Conservation (phyloP, 768 basidiomycete species). For the Auricularia sp. region DNA sequence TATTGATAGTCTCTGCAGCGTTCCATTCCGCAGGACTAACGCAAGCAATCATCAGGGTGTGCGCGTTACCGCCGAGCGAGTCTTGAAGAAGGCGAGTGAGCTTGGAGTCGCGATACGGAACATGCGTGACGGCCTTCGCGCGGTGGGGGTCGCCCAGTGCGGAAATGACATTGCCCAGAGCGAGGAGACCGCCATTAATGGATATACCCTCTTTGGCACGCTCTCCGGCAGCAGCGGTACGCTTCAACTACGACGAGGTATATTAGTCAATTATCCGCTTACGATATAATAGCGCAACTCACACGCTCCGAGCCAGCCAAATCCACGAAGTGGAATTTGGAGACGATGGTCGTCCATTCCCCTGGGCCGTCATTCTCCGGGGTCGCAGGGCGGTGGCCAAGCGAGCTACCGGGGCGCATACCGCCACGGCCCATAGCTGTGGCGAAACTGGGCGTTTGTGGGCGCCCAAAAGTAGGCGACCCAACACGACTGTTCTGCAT, state of each 20-base stretch:
- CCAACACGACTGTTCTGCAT: constrained; percentile 42
- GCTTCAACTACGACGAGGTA: constrained; percentile 58
- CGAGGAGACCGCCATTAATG: constrained; percentile 93
- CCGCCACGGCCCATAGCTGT: constrained; percentile 59
- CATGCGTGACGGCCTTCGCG: constrained; percentile 75
- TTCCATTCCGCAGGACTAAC: constrained; percentile 96
- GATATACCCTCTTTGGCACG: constrained; percentile 98
- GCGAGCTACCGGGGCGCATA: constrained; percentile 69
- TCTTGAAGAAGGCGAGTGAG: constrained; percentile 93
- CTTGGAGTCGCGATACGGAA: constrained; percentile 98
- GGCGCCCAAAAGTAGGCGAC: constrained; percentile 70
- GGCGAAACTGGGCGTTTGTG: constrained; percentile 70
- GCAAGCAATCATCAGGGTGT: constrained; percentile 98
- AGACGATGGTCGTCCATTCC: constrained; percentile 83
- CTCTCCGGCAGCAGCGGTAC: constrained; percentile 91
- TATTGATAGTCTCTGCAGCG: constrained; percentile 85
- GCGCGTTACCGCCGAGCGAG: constrained; percentile 92
- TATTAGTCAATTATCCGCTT: not conserved
- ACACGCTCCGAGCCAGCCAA: constrained; percentile 93
- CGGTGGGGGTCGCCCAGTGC: constrained; percentile 90
- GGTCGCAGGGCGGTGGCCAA: constrained; percentile 33
- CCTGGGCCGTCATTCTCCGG: constrained; percentile 50
- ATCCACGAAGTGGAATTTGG: constrained; percentile 98
- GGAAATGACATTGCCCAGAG: constrained; percentile 96
- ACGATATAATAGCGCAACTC: constrained; percentile 19